Evolutionary conservation across 305 asterid genomes (phyloP).

Genomic region (Fraxinus paxiana): DNA sequence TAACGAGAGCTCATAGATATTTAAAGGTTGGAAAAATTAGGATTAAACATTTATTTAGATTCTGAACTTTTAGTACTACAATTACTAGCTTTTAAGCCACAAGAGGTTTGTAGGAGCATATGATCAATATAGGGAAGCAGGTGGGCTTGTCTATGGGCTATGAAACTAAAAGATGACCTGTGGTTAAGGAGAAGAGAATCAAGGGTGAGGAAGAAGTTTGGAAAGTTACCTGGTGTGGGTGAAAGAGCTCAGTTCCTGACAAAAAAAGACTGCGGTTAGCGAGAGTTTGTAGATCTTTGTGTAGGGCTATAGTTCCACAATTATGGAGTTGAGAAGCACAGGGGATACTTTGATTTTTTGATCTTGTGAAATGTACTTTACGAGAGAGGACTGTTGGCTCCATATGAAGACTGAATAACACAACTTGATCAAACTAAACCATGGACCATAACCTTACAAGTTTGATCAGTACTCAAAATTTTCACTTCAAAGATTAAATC

Average conservation of each 20-base stretch:
- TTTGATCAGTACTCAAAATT: not conserved
- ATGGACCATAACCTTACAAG: not conserved
- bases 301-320: not conserved
- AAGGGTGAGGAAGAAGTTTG: not conserved
- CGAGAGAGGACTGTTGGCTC: not conserved
- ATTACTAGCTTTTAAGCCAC: not conserved
- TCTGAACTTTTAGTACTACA: not conserved
- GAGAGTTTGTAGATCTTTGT: not conserved
- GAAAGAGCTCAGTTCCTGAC: not conserved
- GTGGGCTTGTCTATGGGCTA: not conserved
- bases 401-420: not conserved
- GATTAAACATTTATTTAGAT: not conserved
- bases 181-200: not conserved
- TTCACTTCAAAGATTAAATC: not conserved
- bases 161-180: not conserved
- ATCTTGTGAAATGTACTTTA: not conserved
- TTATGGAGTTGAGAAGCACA: not conserved
- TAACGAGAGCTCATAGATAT: not conserved
- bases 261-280: not conserved
- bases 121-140: not conserved
- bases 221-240: not conserved
- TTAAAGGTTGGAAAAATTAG: not conserved
- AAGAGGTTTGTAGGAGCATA: not conserved
- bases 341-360: not conserved
- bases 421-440: not conserved